Percentiles rank a stretch among this genome's conserved stretches.
phyloP scores from a whole-genome alignment of 192 early-diverging fungal species.

The Backusella tuberculispora region DNA sequence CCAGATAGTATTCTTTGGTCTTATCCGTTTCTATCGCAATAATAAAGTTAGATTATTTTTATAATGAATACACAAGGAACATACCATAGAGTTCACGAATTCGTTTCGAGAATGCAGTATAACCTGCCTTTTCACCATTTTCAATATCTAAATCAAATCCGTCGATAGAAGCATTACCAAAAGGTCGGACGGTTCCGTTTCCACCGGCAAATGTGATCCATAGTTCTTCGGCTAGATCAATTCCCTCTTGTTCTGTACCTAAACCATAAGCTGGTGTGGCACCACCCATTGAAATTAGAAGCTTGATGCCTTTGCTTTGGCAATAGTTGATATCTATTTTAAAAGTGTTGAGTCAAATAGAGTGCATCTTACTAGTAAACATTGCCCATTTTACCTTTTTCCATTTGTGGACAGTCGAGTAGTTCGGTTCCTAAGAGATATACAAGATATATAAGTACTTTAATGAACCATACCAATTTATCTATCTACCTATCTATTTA shows the following conservation, averaged over 20 bases:
- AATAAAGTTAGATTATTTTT: slow-evolving; percentile 54
- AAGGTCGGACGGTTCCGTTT: slow-evolving; percentile 59
- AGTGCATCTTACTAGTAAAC: not conserved
- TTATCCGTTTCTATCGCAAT: slow-evolving; percentile 47
- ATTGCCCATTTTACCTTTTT: not conserved
- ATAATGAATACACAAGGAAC: not conserved
- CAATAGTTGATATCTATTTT: slow-evolving; percentile 65
- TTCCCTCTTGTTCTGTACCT: slow-evolving; percentile 52
- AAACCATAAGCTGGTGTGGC: slow-evolving; percentile 68
- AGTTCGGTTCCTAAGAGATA: slow-evolving; percentile 53
- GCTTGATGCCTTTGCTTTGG: slow-evolving; percentile 71
- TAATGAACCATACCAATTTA: slow-evolving; percentile 37
- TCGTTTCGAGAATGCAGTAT: slow-evolving; percentile 59
- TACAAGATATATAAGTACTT: slow-evolving; percentile 42
- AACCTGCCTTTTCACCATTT: slow-evolving; percentile 58
- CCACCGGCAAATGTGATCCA: slow-evolving; percentile 81
- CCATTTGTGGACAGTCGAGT: slow-evolving; percentile 73
- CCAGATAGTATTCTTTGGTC: slow-evolving; percentile 57
- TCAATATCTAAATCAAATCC: slow-evolving; percentile 66
- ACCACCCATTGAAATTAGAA: slow-evolving; percentile 72
- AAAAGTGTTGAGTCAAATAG: not conserved
- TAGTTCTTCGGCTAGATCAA: slow-evolving; percentile 65
- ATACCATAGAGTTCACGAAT: slow-evolving; percentile 58
- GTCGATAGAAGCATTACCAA: slow-evolving; percentile 63
- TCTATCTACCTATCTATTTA: not conserved